Evolutionary conservation across 192 early-diverging fungal genomes (phyloP), one percentile per base, ranked within the genome.

Genomic region (Kappamyces sp.): DNA sequence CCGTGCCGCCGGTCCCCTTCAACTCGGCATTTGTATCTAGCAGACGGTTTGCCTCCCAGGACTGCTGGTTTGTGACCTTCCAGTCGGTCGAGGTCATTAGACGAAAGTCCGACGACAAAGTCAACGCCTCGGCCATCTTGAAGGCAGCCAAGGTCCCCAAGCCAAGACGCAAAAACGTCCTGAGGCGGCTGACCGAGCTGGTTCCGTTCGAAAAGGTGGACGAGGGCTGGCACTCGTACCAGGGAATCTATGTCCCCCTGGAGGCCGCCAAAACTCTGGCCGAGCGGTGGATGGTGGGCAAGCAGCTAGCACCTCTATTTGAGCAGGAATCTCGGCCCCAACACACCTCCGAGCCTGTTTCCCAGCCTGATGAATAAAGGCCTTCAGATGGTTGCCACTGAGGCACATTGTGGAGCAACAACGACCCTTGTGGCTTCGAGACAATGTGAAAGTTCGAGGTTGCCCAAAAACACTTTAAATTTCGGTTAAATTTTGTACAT

Each of bases 141-240:
- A 36, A 59, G 38, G 57, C 57, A 46, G 57, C 57, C 41, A 44
- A 59, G 46, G 35, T 59, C 2, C 57, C 57, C 6, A 59, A 59
- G 33, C 12, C 32, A 3, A 59, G 38, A 15, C 5, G 57, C 12
- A 47, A 47, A 36, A 59, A 59, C 37, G 38, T 59, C 3, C 23
- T 46, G 44, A 46, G 23, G n/a, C 31, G 36, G 33, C 13, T 57
- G 4, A 44, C 41, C 34, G 31, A 23, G 7, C 33, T 40, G 15
- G 35, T 59, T 3, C 33, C 33, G 31, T 40, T 38, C 49, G 57
- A 59, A 23, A 36, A 40, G n/a, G 46, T 59, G 3, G 33, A 13
- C 13, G 57, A 38, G 36, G 57, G 57, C 7, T 59, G 23, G 46
- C 49, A 31, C 38, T 36, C 13, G 33, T 59, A 32, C 23, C 57